Percentiles rank a stretch among this genome's conserved stretches.
Conservation (phyloP, 2,329 filamentous ascomycete species). For the Pseudogymnoascus sp. region DNA sequence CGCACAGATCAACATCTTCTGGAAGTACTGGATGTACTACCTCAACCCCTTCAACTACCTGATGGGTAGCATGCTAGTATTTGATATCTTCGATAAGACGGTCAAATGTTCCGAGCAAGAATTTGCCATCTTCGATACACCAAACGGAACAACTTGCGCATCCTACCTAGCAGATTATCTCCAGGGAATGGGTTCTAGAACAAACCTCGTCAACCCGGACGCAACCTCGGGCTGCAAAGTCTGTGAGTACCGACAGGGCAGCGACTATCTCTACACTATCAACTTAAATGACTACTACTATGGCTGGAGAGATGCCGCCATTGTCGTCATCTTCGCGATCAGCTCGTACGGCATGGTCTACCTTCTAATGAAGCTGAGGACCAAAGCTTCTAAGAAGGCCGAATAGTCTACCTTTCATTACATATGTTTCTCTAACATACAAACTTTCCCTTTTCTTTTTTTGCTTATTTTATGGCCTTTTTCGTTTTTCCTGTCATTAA, state of each 20-base stretch:
- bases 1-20: conserved; percentile 54
- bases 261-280: conserved; percentile 52
- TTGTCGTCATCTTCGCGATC: conserved; percentile 38
- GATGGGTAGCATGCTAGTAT: conserved; percentile 48
- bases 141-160: conserved; percentile 44
- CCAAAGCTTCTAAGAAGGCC: conserved; percentile 41
- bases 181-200: conserved; percentile 28
- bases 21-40: conserved; percentile 50
- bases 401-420: conserved; percentile 28
- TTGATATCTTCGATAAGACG: conserved; percentile 40
- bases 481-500: not conserved
- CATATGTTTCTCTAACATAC: conserved; percentile 40
- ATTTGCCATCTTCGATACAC: conserved; percentile 36
- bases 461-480: conserved; percentile 35
- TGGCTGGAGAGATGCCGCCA: conserved; percentile 59
- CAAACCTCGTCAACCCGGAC: conserved; percentile 52
- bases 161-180: conserved; percentile 51
- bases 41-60: conserved; percentile 58
- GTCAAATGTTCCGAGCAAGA: conserved; percentile 43
- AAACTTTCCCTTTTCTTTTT: conserved; percentile 40
- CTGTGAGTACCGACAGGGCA: conserved; percentile 52
- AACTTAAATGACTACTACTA: conserved; percentile 55
- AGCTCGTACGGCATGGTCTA: conserved; percentile 37
- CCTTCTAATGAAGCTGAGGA: conserved; percentile 42
- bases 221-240: conserved; percentile 50